Percentiles rank a stretch among this genome's conserved stretches.
Conservation (phyloP, 164 flowering plant species). For the Euptelea pleiosperma region DNA sequence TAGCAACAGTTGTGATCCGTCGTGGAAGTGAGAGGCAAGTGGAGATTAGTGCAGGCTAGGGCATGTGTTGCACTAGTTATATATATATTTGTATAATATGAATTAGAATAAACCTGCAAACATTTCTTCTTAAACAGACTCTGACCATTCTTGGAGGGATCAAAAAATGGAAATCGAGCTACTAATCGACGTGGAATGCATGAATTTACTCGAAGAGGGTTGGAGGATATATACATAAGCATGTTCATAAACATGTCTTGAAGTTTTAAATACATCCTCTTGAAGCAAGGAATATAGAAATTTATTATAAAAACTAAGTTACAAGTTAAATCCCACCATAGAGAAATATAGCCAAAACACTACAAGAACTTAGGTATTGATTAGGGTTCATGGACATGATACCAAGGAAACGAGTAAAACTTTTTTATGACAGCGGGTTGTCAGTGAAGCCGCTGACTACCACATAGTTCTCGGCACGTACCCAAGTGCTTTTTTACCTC, state of each 20-base stretch:
- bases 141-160: constrained; percentile 12
- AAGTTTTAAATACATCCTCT: not conserved
- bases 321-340: no score
- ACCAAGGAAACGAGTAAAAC: no score
- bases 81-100: no score
- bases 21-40: not conserved
- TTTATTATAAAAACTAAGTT: not conserved
- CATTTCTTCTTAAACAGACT: constrained; percentile 13
- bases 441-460: no score
- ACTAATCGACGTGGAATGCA: constrained; percentile 19
- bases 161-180: constrained; percentile 8
- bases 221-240: no score
- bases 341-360: not conserved
- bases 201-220: no score
- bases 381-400: no score
- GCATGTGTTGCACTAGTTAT: constrained; percentile 11
- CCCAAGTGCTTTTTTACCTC: no score
- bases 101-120: constrained; percentile 7
- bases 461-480: no score
- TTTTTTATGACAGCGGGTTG: no score
- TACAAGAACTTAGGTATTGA: no score
- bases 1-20: not conserved
- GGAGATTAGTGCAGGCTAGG: constrained; percentile 7
- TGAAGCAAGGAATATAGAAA: constrained; percentile 8
- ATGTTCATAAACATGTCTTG: not conserved